phyloP scores from a whole-genome alignment of 2,329 filamentous ascomycete species.

The Shiraia bambusicola region DNA sequence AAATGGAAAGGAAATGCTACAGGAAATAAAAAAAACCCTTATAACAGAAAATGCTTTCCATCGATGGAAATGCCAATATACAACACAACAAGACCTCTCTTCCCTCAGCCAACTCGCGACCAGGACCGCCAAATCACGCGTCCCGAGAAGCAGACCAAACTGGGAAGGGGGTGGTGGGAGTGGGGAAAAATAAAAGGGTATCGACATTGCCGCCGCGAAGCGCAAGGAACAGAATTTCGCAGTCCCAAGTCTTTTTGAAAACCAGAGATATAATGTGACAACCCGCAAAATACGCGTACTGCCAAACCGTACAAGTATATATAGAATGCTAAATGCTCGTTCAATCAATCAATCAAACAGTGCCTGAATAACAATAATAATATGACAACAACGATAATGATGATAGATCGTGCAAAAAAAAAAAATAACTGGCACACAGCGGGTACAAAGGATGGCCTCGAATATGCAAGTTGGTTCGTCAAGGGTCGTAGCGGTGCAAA shows the following conservation, averaged over 20 bases:
- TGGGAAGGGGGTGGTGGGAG: background rate
- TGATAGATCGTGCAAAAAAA: conserved; percentile 3
- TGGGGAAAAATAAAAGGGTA: conserved; percentile 28
- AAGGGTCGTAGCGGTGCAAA: conserved; percentile 30
- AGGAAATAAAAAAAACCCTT: background rate
- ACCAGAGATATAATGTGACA: conserved; percentile 3
- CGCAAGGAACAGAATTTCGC: conserved; percentile 18
- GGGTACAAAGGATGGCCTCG: conserved; percentile 21
- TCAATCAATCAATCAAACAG: background rate
- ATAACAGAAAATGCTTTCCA: background rate
- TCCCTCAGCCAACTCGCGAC: no score
- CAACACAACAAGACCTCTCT: background rate
- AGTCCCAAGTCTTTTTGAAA: conserved; percentile 7
- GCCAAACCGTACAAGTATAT: no score
- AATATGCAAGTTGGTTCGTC: conserved; percentile 30
- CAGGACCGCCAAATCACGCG: no score
- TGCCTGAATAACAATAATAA: conserved; percentile 15
- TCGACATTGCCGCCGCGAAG: conserved; percentile 40
- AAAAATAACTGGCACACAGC: background rate
- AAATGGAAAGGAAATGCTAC: conserved; percentile 1
- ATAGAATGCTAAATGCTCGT: conserved; percentile 4
- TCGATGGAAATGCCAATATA: conserved; percentile 1
- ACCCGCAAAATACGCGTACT: conserved; percentile 29
- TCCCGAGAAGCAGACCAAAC: background rate
- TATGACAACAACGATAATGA: conserved; percentile 9